Base-by-base conservation (phyloP, 2,329 filamentous ascomycete species). In the Albophoma yamanashiensis region DNA sequence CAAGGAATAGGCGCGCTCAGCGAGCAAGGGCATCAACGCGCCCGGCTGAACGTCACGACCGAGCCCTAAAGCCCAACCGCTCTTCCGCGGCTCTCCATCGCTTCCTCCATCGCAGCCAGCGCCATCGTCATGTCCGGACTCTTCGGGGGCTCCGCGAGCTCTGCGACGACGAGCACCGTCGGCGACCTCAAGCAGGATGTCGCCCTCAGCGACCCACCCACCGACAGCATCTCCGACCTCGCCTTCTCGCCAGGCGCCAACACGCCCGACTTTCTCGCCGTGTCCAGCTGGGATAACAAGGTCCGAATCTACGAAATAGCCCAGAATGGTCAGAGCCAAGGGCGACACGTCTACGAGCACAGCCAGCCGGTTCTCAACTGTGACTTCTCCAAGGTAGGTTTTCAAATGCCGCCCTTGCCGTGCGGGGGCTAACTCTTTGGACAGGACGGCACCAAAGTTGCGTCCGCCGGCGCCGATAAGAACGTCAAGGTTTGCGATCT, bases 251-350 rank as follows among this genome's bases (percentile, higher is more conserved):
- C 88, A 69, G 80, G 69, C 69, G 76, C 63, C 69, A 79, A 71
- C 69, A 74, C 68, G 55, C 71, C 73, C 69, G 91, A 97, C 68
- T 89, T 95, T 71, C 81, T 99, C 22, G 92, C 93, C 31, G 90
- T 97, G 42, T 80, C 91, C 56, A 96, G 91, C 68, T 99, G 94
- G 94, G 94, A 99, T 76, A 96, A 95, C 79, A 96, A 96, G 74
- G 91, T 97, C 64, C 89, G 92, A 70, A 93, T 99, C 71, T 99
- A 97, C 77, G 91, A 97, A 74, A 91, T 97, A 71, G 85, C 88
- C 65, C 77, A 76, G 60, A 85, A 85, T 65, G 91, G 92, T 52
- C 84, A 89, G 71, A 93, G 89, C 69, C 85, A 91, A 71, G 92
- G 91, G 57, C 93, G 92, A 70, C 91, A 91, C 64, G 79, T 88